These are phyloP conservation scores for Fusarium nematophilum DNA, from an alignment of 2,329 filamentous ascomycete species.

Conservation along the genomic window DNA sequence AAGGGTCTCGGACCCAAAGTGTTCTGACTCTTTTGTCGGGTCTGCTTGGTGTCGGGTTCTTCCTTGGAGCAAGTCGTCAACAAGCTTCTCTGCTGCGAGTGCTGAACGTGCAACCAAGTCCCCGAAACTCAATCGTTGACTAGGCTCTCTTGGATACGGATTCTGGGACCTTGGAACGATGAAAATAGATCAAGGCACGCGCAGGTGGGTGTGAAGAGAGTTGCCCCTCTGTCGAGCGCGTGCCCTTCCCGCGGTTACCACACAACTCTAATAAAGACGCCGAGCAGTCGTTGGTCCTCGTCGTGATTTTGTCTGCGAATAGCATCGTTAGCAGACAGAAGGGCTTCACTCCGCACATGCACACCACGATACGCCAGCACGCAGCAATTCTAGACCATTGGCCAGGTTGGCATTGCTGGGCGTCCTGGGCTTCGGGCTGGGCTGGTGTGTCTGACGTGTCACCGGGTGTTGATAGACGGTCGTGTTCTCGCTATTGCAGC, in stretches of 20 bases:
- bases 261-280: no score
- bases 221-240: not conserved
- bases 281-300: not conserved
- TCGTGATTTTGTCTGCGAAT: no score
- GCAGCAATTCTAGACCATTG: not conserved
- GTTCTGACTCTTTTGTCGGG: no score
- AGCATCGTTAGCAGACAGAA: no score
- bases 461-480: constrained; percentile 7
- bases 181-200: not conserved
- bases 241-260: no score
- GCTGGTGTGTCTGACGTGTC: constrained; percentile 38
- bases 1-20: no score
- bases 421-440: constrained; percentile 1
- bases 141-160: no score
- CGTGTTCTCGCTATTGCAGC: not conserved
- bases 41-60: no score
- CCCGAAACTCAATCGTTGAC: constrained; percentile 8
- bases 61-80: no score
- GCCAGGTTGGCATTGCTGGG: not conserved
- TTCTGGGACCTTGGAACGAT: not conserved
- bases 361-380: no score
- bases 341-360: no score
- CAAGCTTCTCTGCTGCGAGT: no score
- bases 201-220: constrained; percentile 14
- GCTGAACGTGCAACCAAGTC: constrained; percentile 1